phyloP scores from a whole-genome alignment of 1,284 basidiomycete genomes.

The Calocybe gambosa region DNA sequence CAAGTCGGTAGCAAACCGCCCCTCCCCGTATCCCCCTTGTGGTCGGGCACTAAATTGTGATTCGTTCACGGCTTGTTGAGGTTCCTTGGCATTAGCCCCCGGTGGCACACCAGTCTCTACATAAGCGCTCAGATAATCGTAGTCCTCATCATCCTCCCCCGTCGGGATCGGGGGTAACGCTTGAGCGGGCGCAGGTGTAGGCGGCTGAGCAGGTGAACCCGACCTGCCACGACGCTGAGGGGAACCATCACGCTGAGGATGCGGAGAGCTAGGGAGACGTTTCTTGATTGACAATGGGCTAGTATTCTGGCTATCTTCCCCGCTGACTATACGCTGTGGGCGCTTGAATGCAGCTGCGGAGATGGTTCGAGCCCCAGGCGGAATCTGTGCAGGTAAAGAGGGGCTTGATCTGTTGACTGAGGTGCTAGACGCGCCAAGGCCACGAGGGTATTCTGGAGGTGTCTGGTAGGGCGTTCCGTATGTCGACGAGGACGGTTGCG shows the following conservation, averaged over 20 bases:
- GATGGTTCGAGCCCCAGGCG: conserved; percentile 48
- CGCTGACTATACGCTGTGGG: conserved; percentile 33
- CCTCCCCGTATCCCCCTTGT: conserved; percentile 14
- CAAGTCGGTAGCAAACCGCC: conserved; percentile 16
- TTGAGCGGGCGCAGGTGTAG: conserved; percentile 17
- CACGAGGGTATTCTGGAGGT: conserved; percentile 27
- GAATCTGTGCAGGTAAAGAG: conserved; percentile 22
- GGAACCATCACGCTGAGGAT: conserved; percentile 21
- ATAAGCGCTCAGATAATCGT: conserved; percentile 56
- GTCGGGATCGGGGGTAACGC: conserved; percentile 20
- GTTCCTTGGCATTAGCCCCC: conserved; percentile 1
- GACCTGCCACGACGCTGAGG: conserved; percentile 14
- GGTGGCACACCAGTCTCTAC: conserved; percentile 23
- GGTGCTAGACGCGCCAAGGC: conserved; percentile 16
- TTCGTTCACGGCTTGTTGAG: neutral
- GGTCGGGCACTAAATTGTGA: neutral
- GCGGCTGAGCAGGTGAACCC: conserved; percentile 10
- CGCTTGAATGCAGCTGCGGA: conserved; percentile 71
- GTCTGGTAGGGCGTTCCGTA: conserved; percentile 22
- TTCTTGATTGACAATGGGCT: conserved; percentile 47
- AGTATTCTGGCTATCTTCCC: conserved; percentile 28
- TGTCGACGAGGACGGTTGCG: conserved; percentile 3
- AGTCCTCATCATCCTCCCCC: conserved; percentile 41
- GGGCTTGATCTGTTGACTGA: conserved; percentile 27
- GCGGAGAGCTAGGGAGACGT: conserved; percentile 37